These are phyloP conservation scores for Paraconiothyrium sp. DNA, from an alignment of 2,329 filamentous ascomycete genomes.

Conservation along the genomic window DNA sequence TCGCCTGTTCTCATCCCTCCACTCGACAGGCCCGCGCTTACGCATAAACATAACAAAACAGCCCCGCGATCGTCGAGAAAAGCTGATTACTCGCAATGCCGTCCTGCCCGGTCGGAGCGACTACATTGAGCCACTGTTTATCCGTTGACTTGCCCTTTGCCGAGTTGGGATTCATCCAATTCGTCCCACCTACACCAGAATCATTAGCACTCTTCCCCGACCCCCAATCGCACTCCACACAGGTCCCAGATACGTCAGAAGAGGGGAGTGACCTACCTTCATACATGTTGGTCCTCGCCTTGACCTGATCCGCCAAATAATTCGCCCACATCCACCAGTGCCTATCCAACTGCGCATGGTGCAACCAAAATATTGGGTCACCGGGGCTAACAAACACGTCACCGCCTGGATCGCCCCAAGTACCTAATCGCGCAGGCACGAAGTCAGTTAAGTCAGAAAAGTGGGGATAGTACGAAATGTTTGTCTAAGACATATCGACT, in stretches of 20 bases:
- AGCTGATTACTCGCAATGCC: slow-evolving; percentile 36
- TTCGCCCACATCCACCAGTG: slow-evolving; percentile 63
- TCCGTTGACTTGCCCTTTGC: slow-evolving; percentile 50
- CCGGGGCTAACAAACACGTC: slow-evolving; percentile 58
- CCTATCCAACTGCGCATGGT: slow-evolving; percentile 60
- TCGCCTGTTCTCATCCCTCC: neutral
- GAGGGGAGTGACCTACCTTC: slow-evolving; percentile 37
- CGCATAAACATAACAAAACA: slow-evolving; percentile 46
- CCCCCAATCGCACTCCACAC: too few relatives aligned
- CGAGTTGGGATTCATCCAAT: slow-evolving; percentile 54
- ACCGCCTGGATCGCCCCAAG: slow-evolving; percentile 39
- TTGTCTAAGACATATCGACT: too few relatives aligned
- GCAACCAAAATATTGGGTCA: slow-evolving; percentile 60
- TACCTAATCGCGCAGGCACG: slow-evolving; percentile 13
- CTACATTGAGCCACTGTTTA: slow-evolving; percentile 37
- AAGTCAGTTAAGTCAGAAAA: too few relatives aligned
- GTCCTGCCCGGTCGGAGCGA: slow-evolving; percentile 33
- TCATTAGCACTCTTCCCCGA: slow-evolving; percentile 5
- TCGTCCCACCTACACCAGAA: slow-evolving; percentile 45
- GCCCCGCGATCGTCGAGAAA: slow-evolving; percentile 42
- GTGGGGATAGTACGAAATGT: too few relatives aligned
- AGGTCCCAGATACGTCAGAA: neutral
- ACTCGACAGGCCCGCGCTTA: slow-evolving; percentile 16
- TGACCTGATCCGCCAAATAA: slow-evolving; percentile 42
- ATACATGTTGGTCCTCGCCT: slow-evolving; percentile 42